phyloP scores from a whole-genome alignment of 2,329 filamentous ascomycete genomes.

The Blumeria graminis region DNA sequence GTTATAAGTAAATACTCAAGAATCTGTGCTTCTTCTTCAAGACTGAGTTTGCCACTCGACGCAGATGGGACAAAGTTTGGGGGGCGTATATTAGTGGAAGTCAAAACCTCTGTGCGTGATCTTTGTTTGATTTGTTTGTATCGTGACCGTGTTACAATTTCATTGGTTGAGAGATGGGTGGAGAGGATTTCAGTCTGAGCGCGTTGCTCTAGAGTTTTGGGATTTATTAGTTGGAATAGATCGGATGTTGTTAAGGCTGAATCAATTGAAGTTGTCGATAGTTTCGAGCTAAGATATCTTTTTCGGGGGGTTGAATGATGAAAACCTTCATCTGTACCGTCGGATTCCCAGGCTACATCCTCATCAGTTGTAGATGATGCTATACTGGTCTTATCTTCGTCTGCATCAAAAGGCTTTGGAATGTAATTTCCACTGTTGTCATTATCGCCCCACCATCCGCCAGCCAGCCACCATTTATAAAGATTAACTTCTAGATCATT shows the following conservation, averaged over 20 bases:
- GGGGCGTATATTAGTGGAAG: conserved; percentile 20
- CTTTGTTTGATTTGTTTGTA: conserved; percentile 44
- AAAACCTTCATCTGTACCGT: conserved; percentile 15
- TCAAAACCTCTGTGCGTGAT: conserved; percentile 45
- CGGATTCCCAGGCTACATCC: conserved; percentile 23
- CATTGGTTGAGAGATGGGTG: conserved; percentile 47
- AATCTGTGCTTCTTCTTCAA: conserved; percentile 33
- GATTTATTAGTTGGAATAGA: conserved; percentile 61
- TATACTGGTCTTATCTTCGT: conserved; percentile 59
- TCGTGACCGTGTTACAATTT: conserved; percentile 58
- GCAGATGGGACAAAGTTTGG: conserved; percentile 11
- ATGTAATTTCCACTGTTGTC: conserved; percentile 63
- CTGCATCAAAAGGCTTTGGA: conserved; percentile 27
- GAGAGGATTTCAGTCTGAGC: conserved; percentile 63
- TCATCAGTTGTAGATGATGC: conserved; percentile 32
- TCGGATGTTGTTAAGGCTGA: conserved; percentile 39
- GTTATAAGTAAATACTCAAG: conserved; percentile 34
- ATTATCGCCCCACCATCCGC: conserved; percentile 63
- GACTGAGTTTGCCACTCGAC: conserved; percentile 21
- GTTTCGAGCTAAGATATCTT: conserved; percentile 26
- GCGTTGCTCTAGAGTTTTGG: conserved; percentile 49
- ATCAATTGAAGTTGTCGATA: conserved; percentile 34
- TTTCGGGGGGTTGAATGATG: conserved; percentile 52
- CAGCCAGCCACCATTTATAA: conserved; percentile 65
- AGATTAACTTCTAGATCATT: conserved; percentile 46